Conservation (phyloP, 2,329 filamentous ascomycete species). For the Clonostachys sp. region DNA sequence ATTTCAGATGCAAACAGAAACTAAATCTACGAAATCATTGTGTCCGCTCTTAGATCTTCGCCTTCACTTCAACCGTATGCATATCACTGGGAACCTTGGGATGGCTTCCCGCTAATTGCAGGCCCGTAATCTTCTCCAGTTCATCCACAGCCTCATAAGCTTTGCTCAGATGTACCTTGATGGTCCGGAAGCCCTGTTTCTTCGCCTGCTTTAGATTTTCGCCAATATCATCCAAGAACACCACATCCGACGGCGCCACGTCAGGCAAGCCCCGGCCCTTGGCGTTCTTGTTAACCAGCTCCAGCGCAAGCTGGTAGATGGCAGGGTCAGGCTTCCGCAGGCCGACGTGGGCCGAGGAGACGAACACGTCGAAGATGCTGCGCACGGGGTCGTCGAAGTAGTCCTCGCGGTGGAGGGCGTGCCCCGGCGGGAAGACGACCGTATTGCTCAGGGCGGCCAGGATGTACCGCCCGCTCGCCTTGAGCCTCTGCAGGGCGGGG, state of each 20-base stretch:
- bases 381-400: constrained; percentile 53
- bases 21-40: no score
- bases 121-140: constrained; percentile 69
- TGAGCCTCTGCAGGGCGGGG: constrained; percentile 70
- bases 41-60: not conserved
- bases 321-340: constrained; percentile 80
- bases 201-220: constrained; percentile 82
- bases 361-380: constrained; percentile 76
- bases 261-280: constrained; percentile 43
- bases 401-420: constrained; percentile 56
- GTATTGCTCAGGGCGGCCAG: constrained; percentile 88
- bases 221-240: constrained; percentile 94
- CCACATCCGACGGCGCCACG: constrained; percentile 61
- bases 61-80: not conserved
- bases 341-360: constrained; percentile 82
- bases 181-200: constrained; percentile 69
- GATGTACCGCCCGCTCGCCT: constrained; percentile 59
- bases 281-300: constrained; percentile 60
- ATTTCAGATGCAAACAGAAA: no score
- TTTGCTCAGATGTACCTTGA: constrained; percentile 79
- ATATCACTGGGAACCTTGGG: constrained; percentile 34
- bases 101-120: constrained; percentile 54
- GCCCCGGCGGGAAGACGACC: constrained; percentile 73
- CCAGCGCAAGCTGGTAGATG: constrained; percentile 74
- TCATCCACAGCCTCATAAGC: constrained; percentile 78